Evolutionary conservation across 345 rosid genomes (phyloP).

Genomic region (Conringia planisiliqua): DNA sequence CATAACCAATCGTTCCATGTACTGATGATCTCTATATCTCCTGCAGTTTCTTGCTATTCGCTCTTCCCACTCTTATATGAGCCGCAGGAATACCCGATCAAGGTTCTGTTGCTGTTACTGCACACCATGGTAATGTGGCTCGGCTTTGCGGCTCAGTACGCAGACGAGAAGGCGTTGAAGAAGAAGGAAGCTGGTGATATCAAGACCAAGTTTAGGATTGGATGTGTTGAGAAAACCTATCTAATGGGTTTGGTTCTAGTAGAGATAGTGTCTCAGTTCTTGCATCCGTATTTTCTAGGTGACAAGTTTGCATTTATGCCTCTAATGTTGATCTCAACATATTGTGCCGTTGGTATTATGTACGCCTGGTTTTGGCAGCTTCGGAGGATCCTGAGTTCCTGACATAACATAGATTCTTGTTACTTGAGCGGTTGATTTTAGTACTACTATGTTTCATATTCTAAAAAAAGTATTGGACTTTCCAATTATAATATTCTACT

Average conservation of each 20-base stretch:
- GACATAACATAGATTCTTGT: not conserved
- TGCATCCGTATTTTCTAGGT: conserved; percentile 66
- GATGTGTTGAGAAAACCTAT: conserved; percentile 48
- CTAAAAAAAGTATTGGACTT: no score
- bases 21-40: conserved; percentile 9
- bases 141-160: conserved; percentile 44
- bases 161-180: conserved; percentile 5
- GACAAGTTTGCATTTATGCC: conserved; percentile 72
- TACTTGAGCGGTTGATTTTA: not conserved
- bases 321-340: conserved; percentile 67
- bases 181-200: conserved; percentile 25
- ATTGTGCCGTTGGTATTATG: conserved; percentile 59
- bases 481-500: no score
- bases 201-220: conserved; percentile 41
- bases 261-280: conserved; percentile 69
- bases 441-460: not conserved
- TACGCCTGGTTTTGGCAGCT: conserved; percentile 97
- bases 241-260: conserved; percentile 58
- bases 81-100: conserved; percentile 81
- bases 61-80: conserved; percentile 78
- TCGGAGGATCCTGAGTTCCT: conserved; percentile 39
- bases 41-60: conserved; percentile 80
- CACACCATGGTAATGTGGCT: conserved; percentile 58
- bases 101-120: conserved; percentile 59
- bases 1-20: not conserved